phyloP scores from a whole-genome alignment of 768 basidiomycete species.

The Hygrophoropsis aurantiaca region DNA sequence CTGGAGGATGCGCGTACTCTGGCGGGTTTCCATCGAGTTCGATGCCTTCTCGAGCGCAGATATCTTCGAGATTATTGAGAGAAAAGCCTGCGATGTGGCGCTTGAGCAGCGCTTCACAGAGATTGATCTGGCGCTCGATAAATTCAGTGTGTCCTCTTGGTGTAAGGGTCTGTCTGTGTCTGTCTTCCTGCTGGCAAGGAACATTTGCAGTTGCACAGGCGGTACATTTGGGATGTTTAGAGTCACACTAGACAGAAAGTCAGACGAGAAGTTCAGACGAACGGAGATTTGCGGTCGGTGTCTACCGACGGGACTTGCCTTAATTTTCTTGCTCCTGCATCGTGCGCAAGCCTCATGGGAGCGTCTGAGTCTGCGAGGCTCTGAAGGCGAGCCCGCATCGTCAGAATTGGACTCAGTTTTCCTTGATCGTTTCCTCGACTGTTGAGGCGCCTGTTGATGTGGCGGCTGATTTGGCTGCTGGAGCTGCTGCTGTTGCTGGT shows the following conservation, averaged over 20 bases:
- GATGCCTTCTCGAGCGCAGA: conserved; percentile 66
- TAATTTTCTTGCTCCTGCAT: conserved; percentile 96
- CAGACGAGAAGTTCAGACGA: conserved; percentile 36
- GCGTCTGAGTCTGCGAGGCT: conserved; percentile 79
- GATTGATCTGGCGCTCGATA: conserved; percentile 75
- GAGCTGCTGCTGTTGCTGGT: conserved; percentile 49
- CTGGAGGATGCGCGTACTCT: conserved; percentile 26
- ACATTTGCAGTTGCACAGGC: conserved; percentile 81
- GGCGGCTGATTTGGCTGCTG: conserved; percentile 37
- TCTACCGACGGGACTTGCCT: conserved; percentile 71
- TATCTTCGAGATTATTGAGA: conserved; percentile 63
- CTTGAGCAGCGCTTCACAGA: conserved; percentile 79
- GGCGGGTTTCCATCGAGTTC: conserved; percentile 39
- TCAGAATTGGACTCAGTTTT: conserved; percentile 58
- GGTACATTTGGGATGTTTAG: conserved; percentile 84
- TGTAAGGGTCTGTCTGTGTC: conserved; percentile 84
- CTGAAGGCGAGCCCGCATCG: conserved; percentile 55
- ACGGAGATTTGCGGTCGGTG: conserved; percentile 85
- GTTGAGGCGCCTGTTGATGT: conserved; percentile 32
- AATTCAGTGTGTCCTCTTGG: conserved; percentile 82
- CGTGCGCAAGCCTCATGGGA: conserved; percentile 92
- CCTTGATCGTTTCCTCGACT: conserved; percentile 52
- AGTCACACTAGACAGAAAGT: conserved; percentile 70
- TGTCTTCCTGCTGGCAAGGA: conserved; percentile 83
- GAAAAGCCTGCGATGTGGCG: conserved; percentile 68